Percentiles rank a stretch among this genome's conserved stretches.
These are phyloP conservation scores for Blastobotrys terrestris DNA, from an alignment of 805 yeast species.

Conservation along the genomic window DNA sequence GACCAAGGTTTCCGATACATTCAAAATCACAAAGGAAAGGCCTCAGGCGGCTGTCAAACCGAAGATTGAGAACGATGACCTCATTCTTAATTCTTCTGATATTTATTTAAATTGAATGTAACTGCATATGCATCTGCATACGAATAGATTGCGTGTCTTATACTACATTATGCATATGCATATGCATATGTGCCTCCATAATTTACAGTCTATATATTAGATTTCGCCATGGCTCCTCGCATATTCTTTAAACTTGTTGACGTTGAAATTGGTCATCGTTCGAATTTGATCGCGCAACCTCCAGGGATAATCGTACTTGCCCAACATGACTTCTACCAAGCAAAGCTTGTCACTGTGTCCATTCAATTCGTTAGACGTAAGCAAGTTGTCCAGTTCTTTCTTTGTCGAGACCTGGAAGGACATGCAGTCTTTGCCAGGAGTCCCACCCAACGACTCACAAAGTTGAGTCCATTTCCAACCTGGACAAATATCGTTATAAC, in stretches of 20 bases:
- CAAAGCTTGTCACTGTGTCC: constrained; percentile 36
- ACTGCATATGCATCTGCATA: background rate
- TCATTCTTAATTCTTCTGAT: background rate
- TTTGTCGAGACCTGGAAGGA: constrained; percentile 33
- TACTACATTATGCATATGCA: constrained; percentile 2
- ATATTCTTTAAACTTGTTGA: constrained; percentile 19
- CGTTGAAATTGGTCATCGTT: constrained; percentile 22
- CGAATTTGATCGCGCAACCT: constrained; percentile 36
- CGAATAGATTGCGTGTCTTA: no score
- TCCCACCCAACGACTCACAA: constrained; percentile 48
- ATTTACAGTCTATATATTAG: no score
- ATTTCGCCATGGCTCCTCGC: constrained; percentile 10
- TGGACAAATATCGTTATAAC: constrained; percentile 76
- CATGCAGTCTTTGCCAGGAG: constrained; percentile 22
- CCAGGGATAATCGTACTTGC: constrained; percentile 58
- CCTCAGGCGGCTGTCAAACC: background rate
- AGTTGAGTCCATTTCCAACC: constrained; percentile 76
- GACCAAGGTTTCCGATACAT: constrained; percentile 7
- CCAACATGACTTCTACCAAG: constrained; percentile 55
- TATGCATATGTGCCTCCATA: background rate
- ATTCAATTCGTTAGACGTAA: constrained; percentile 30
- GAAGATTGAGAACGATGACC: background rate
- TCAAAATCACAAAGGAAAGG: constrained; percentile 5
- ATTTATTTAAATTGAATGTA: background rate
- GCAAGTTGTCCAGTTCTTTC: constrained; percentile 35